A percentile compares a stretch with the other conserved stretches of the same genome.
These are phyloP conservation scores for Boletus pseudo-olivaceus DNA, from an alignment of 768 basidiomycete genomes.

Conservation along the genomic window DNA sequence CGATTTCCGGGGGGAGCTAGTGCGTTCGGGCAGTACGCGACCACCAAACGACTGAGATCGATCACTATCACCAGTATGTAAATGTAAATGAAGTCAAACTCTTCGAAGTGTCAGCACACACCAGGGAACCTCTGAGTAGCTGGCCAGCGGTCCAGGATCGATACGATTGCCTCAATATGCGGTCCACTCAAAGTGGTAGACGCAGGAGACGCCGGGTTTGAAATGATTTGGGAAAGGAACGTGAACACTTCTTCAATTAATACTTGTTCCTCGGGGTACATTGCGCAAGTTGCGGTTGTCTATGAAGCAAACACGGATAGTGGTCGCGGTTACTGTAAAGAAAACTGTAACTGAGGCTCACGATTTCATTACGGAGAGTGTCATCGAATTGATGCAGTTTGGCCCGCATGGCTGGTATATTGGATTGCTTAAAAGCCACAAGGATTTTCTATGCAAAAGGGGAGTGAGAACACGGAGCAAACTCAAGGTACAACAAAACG, in stretches of 20 bases:
- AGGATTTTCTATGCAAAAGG: slow-evolving; percentile 46
- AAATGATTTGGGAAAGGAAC: slow-evolving; percentile 51
- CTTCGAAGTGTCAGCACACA: slow-evolving; percentile 25
- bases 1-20: slow-evolving; percentile 43
- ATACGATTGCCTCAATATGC: slow-evolving; percentile 61
- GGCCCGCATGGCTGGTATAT: slow-evolving; percentile 71
- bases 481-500: slow-evolving; percentile 14
- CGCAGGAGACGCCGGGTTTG: slow-evolving; percentile 28
- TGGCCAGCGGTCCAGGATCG: slow-evolving; percentile 74
- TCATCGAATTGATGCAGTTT: slow-evolving; percentile 79
- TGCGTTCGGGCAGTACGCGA: slow-evolving; percentile 57
- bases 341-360: slow-evolving; percentile 34
- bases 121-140: slow-evolving; percentile 68
- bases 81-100: background rate
- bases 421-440: slow-evolving; percentile 83
- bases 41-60: slow-evolving; percentile 77
- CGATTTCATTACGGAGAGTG: slow-evolving; percentile 61
- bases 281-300: slow-evolving; percentile 69
- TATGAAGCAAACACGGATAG: slow-evolving; percentile 23
- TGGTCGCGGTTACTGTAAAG: background rate
- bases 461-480: background rate
- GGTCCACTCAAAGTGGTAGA: slow-evolving; percentile 36
- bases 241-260: slow-evolving; percentile 61
- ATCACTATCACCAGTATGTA: slow-evolving; percentile 51
- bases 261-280: slow-evolving; percentile 60